Evolutionary conservation across 345 rosid species (phyloP), one percentile per base, ranked within the genome.

Genomic region (Ceriops zippeliana): DNA sequence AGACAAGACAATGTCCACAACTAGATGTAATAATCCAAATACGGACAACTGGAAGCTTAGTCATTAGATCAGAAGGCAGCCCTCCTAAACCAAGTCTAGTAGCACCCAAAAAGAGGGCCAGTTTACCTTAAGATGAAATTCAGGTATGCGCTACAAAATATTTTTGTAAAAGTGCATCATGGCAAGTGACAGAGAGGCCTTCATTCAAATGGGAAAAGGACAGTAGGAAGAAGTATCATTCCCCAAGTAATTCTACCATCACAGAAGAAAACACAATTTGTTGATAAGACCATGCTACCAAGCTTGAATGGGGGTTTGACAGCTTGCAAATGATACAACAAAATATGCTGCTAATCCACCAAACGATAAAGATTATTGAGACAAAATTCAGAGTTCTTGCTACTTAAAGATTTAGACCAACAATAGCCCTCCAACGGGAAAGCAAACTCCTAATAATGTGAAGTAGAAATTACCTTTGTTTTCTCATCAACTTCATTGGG

Each of bases 401-500:
- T 61, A 67, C 19, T 19, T 32, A 3, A 2, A 28, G 52, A 61
- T 22, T 20, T 7, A 65, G 73, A 61, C 19, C 15, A 47, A 32
- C 31, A 8, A 56, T 38, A 61, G 11, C 11, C 58, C 15, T 61
- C 67, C 67, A 74, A 35, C n/a, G 30, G 49, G 52, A 17, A 67
- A 21, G 10, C 19, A 65, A 31, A 65, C 47, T 32, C 54, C 58
- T 56, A 27, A 56, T 4, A 5, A 9, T 34, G 46, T 51, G 42
- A 57, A 70, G 20, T 13, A 67, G 66, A 52, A 21, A 52, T 78
- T 85, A 91, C 98, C 87, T 72, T 84, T 62, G 68, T 61, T 78
- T 77, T 83, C 63, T 79, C 68, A 24, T 78, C 75, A 62, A 74
- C 75, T 62, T 77, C 63, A 54, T 52, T 69, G 70, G 70, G 75